Conservation (phyloP, 352 stramenopile genomes). For the Elongisporangium prolatum region DNA sequence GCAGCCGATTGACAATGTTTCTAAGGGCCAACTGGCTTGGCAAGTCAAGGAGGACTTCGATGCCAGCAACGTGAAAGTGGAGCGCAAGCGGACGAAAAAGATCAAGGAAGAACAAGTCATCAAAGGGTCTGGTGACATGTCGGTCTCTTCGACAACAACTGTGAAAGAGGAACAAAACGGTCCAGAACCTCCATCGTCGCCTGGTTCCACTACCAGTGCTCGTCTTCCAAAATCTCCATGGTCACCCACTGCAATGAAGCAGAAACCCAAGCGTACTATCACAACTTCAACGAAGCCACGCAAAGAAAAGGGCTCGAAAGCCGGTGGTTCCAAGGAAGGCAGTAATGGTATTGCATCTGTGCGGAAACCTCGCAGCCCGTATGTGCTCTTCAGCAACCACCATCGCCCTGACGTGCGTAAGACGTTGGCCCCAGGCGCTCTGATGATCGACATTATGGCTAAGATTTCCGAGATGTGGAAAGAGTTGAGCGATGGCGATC, state of each 20-base stretch:
- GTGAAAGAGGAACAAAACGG: slow-evolving; percentile 3
- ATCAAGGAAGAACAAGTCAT: slow-evolving; percentile 37
- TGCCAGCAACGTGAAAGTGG: slow-evolving; percentile 9
- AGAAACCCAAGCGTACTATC: slow-evolving; percentile 15
- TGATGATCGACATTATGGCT: slow-evolving; percentile 62
- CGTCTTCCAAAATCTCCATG: slow-evolving; percentile 57
- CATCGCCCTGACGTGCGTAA: slow-evolving; percentile 51
- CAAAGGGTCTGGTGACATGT: slow-evolving; percentile 14
- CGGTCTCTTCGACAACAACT: neutral
- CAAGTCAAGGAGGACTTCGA: slow-evolving; percentile 45
- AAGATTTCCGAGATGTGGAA: slow-evolving; percentile 54
- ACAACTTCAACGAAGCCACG: slow-evolving; percentile 22
- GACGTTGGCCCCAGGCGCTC: slow-evolving; percentile 28
- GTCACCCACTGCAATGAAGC: slow-evolving; percentile 70
- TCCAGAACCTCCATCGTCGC: slow-evolving; percentile 5
- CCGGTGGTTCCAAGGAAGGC: slow-evolving; percentile 10
- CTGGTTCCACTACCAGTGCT: neutral
- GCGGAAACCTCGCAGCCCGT: slow-evolving; percentile 52
- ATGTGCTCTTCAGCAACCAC: slow-evolving; percentile 66
- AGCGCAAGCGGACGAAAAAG: slow-evolving; percentile 33
- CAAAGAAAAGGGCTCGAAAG: slow-evolving; percentile 47
- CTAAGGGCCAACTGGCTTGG: slow-evolving; percentile 46
- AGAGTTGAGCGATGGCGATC: slow-evolving; percentile 45
- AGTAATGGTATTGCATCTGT: slow-evolving; percentile 7
- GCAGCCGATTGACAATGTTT: slow-evolving; percentile 38